A percentile compares a stretch with the other conserved stretches of the same genome.
These are phyloP conservation scores for Posidonia australis DNA, from an alignment of 106 monocot genomes.

Conservation along the genomic window DNA sequence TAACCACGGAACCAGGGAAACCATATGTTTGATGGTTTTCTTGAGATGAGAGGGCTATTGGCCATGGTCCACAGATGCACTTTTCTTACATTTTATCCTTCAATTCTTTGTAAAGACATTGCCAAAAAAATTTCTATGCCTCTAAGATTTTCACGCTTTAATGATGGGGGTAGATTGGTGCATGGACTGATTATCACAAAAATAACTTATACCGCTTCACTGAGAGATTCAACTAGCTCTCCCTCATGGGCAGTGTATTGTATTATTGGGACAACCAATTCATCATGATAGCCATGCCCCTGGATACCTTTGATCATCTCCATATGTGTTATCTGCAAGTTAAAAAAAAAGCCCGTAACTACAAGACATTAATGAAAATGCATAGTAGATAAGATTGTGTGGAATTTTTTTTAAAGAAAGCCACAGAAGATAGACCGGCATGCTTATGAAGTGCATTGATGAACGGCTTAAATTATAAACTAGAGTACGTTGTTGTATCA, in stretches of 20 bases:
- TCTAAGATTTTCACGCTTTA: background rate
- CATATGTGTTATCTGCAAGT: slow-evolving; percentile 91
- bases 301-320: slow-evolving; percentile 99
- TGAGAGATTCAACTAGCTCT: slow-evolving; percentile 83
- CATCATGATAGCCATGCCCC: slow-evolving; percentile 94
- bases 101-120: background rate
- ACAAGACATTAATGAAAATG: background rate
- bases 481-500: too few species aligned
- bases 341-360: background rate
- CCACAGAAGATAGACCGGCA: too few species aligned
- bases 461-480: too few species aligned
- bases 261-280: slow-evolving; percentile 90
- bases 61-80: background rate
- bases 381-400: too few species aligned
- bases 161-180: background rate
- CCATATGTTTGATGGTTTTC: too few species aligned
- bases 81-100: background rate
- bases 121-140: background rate
- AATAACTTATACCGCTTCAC: slow-evolving; percentile 53
- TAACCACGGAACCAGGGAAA: too few species aligned
- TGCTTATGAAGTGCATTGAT: too few species aligned
- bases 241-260: slow-evolving; percentile 88
- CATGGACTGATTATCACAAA: background rate
- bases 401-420: too few species aligned
- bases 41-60: too few species aligned